Conservation (phyloP, 345 rosid genomes). For the Garcia nutans region DNA sequence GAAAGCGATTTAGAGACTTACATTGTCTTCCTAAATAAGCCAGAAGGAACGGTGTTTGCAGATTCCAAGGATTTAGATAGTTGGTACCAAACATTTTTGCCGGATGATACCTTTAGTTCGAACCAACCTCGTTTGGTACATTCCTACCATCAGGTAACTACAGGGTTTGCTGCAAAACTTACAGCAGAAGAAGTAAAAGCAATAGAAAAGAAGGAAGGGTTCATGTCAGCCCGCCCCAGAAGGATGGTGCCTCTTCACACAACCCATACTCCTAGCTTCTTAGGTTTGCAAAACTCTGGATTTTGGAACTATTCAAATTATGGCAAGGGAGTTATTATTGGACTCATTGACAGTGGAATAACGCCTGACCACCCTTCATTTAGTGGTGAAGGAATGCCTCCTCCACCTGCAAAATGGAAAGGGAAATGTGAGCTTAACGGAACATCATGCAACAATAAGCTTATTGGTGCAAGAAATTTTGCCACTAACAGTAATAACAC, state of each 20-base stretch:
- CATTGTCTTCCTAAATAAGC: conserved; percentile 33
- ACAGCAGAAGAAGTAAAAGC: conserved; percentile 38
- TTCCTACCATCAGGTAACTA: too few species aligned
- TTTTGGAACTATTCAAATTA: conserved; percentile 25
- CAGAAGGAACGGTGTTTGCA: conserved; percentile 5
- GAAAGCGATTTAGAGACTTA: conserved; percentile 25
- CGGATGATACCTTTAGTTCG: too few species aligned
- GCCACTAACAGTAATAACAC: too few species aligned
- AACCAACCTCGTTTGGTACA: too few species aligned
- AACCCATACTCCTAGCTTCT: conserved; percentile 17
- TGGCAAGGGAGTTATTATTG: conserved; percentile 24
- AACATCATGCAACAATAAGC: conserved; percentile 22
- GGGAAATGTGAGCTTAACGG: conserved; percentile 23
- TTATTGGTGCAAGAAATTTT: conserved; percentile 18
- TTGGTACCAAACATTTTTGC: too few species aligned
- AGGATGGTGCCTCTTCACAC: conserved; percentile 16
- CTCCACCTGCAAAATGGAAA: conserved; percentile 30
- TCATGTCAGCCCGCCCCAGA: conserved; percentile 16
- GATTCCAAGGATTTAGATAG: too few species aligned
- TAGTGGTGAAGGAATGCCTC: conserved; percentile 23
- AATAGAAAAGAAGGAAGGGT: conserved; percentile 29
- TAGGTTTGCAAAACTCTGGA: conserved; percentile 21
- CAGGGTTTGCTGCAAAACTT: conserved; percentile 52
- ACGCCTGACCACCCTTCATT: conserved; percentile 25
- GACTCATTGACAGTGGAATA: conserved; percentile 22